A percentile compares a stretch with the other conserved stretches of the same genome.
Evolutionary conservation across 331 rosid genomes (phyloP).

Genomic region (Malus hybrid): DNA sequence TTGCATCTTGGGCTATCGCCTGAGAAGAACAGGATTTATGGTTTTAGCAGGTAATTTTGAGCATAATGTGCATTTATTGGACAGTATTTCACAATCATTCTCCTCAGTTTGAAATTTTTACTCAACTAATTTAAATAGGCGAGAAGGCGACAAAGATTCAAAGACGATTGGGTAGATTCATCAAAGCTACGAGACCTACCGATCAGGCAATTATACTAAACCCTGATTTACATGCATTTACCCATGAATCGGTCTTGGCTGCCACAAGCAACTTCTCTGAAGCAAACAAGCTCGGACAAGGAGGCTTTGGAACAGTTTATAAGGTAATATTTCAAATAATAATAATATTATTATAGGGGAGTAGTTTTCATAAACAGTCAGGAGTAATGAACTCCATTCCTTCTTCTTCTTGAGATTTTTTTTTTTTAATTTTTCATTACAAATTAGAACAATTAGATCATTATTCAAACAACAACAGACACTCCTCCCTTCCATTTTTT

Average conservation of each 20-base stretch:
- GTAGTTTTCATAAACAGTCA: too few species aligned
- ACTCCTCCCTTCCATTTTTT: too few species aligned
- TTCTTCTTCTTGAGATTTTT: too few species aligned
- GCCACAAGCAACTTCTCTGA: neutral
- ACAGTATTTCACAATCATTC: neutral
- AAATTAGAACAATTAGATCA: too few species aligned
- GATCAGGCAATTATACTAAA: neutral
- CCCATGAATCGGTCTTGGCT: neutral
- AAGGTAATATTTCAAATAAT: neutral
- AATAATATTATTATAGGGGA: neutral
- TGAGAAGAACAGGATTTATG: neutral
- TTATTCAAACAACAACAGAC: too few species aligned
- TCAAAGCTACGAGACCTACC: neutral
- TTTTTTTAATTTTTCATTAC: too few species aligned
- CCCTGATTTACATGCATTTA: neutral
- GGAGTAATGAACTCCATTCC: too few species aligned
- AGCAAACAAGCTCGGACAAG: neutral
- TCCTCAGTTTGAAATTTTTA: neutral
- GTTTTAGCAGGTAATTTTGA: neutral
- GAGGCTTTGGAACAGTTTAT: neutral
- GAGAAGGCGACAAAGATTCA: neutral
- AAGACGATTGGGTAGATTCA: neutral
- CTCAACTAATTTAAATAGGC: neutral
- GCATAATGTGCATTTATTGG: neutral
- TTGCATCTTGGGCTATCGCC: neutral